Percentiles rank a stretch among this genome's conserved stretches.
phyloP scores from a whole-genome alignment of 768 basidiomycete species.

The Steccherinum ochraceum region DNA sequence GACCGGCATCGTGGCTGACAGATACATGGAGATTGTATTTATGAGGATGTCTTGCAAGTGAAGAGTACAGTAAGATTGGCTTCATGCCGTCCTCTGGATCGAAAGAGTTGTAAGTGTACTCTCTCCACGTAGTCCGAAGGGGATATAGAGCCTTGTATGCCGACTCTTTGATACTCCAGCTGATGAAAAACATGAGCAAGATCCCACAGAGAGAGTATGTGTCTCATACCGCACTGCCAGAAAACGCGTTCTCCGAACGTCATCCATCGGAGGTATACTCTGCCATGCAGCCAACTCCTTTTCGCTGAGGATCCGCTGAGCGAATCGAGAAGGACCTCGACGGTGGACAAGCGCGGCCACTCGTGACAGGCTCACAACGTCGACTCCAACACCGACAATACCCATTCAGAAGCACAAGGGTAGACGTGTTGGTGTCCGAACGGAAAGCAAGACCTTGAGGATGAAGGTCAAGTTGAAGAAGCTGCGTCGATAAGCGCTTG shows the following conservation, averaged over 20 bases:
- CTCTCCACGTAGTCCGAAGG: constrained; percentile 63
- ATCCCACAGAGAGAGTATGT: too few relatives aligned
- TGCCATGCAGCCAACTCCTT: constrained; percentile 36
- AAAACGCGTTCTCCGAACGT: constrained; percentile 34
- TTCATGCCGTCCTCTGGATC: constrained; percentile 32
- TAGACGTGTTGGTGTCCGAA: too few relatives aligned
- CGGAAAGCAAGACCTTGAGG: too few relatives aligned
- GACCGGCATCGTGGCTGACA: constrained; percentile 79
- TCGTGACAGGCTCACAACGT: constrained; percentile 65
- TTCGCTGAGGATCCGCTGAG: constrained; percentile 56
- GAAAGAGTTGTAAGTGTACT: constrained; percentile 37
- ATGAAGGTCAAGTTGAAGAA: too few relatives aligned
- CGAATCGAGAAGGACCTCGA: constrained; percentile 39
- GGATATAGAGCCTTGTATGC: constrained; percentile 84
- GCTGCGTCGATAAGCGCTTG: too few relatives aligned
- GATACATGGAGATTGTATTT: constrained; percentile 53
- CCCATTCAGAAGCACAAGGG: constrained; percentile 39
- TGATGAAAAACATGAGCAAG: too few relatives aligned
- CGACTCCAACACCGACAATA: constrained; percentile 68
- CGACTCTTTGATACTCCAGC: constrained; percentile 83
- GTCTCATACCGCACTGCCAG: constrained; percentile 67
- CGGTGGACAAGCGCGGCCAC: constrained; percentile 49
- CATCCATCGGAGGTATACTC: constrained; percentile 21
- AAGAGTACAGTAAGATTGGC: constrained; percentile 34
- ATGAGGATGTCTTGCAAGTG: constrained; percentile 9